A percentile compares a stretch with the other conserved stretches of the same genome.
Conservation (phyloP, 2,329 filamentous ascomycete species). For the Fonsecaea pugnacius region DNA sequence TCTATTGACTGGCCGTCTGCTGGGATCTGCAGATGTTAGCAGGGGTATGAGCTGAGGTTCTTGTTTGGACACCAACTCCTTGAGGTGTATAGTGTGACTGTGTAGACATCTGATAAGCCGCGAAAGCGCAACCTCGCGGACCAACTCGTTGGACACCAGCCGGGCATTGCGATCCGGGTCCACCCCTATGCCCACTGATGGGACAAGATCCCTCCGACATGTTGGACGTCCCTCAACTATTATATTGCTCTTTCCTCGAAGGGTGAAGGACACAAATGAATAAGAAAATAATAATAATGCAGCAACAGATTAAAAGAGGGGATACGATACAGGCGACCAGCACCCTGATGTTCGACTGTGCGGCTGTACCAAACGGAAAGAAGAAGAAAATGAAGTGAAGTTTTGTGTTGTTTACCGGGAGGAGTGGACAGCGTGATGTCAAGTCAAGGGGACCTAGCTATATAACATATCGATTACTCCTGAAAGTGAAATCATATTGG, state of each 20-base stretch:
- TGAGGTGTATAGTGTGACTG: slow-evolving; percentile 23
- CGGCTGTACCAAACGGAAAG: background rate
- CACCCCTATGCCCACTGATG: slow-evolving; percentile 21
- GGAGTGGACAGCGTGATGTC: background rate
- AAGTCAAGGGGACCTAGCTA: background rate
- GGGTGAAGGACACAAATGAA: background rate
- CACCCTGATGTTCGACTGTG: background rate
- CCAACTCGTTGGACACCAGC: slow-evolving; percentile 23
- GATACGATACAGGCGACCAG: background rate
- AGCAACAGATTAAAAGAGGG: background rate
- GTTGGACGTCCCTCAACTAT: background rate
- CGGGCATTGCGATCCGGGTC: slow-evolving; percentile 19
- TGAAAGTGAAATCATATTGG: background rate
- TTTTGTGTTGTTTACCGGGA: background rate
- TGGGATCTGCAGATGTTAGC: slow-evolving; percentile 13
- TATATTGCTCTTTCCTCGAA: background rate
- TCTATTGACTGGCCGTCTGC: slow-evolving; percentile 21
- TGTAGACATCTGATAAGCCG: slow-evolving; percentile 27
- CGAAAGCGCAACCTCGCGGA: slow-evolving; percentile 26
- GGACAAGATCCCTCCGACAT: slow-evolving; percentile 28
- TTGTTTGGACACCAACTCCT: slow-evolving; percentile 15
- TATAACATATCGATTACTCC: background rate
- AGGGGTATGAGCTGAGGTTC: background rate
- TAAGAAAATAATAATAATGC: background rate
- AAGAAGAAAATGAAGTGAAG: background rate